phyloP scores from a whole-genome alignment of 495 filamentous ascomycete genomes.

The Thozetella sp. region DNA sequence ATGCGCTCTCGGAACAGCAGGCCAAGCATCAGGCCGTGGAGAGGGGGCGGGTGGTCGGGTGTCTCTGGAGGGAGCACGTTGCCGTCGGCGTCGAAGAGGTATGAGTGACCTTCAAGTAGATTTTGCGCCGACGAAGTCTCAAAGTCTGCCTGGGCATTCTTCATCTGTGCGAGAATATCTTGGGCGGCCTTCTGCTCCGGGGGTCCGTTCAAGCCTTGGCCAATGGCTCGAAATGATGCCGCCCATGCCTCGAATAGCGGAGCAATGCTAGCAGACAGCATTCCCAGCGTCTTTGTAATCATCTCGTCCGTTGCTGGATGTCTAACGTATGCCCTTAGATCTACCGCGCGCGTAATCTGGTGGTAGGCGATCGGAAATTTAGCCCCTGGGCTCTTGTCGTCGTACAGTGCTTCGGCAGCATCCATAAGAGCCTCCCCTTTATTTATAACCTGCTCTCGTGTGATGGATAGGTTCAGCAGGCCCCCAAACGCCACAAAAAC shows the following conservation, averaged over 20 bases:
- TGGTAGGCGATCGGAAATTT: background rate
- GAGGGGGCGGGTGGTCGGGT: background rate
- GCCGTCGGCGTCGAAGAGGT: background rate
- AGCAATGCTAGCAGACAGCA: background rate
- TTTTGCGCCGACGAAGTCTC: background rate
- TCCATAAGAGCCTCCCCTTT: background rate
- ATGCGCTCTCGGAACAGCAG: background rate
- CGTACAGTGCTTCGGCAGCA: background rate
- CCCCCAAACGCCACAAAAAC: background rate
- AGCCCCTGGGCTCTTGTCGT: background rate
- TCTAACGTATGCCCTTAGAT: background rate
- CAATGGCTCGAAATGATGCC: background rate
- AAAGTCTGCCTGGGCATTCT: background rate
- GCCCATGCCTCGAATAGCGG: background rate
- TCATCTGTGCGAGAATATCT: background rate
- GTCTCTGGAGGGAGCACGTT: background rate
- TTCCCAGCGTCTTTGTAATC: background rate
- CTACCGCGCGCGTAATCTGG: background rate
- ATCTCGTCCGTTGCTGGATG: background rate
- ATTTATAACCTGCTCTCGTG: background rate
- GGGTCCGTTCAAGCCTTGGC: background rate
- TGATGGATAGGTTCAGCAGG: background rate
- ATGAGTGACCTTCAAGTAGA: background rate
- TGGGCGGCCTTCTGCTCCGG: background rate
- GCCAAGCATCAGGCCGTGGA: background rate